Evolutionary conservation across 148 eudicot species (phyloP).

Genomic region (Rhododendron mucronatum): DNA sequence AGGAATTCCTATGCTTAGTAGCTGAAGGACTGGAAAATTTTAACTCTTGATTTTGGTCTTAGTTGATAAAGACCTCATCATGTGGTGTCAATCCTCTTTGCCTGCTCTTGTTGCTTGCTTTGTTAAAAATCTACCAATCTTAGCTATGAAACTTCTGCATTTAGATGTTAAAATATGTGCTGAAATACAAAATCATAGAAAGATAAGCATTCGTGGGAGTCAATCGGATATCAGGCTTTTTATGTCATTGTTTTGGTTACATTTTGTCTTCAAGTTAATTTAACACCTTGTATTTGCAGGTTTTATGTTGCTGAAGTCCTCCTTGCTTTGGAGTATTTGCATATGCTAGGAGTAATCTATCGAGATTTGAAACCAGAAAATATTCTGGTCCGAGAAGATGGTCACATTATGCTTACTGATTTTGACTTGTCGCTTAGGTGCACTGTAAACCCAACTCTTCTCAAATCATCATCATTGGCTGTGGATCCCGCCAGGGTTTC

Average conservation of each 20-base stretch:
- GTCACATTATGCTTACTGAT: slow-evolving; percentile 46
- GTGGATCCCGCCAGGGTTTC: neutral
- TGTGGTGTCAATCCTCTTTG: neutral
- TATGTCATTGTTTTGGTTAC: neutral
- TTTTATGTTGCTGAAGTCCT: slow-evolving; percentile 31
- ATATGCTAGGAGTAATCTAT: slow-evolving; percentile 45
- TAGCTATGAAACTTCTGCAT: neutral
- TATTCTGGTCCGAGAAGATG: slow-evolving; percentile 46
- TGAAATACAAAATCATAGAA: neutral
- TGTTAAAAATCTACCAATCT: neutral
- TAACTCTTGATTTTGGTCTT: neutral
- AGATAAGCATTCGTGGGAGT: neutral
- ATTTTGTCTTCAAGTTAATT: neutral
- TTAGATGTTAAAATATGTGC: neutral
- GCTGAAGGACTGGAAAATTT: neutral
- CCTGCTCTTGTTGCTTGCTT: neutral
- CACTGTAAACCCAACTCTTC: slow-evolving; percentile 32
- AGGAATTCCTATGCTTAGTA: neutral
- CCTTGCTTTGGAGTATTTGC: slow-evolving; percentile 42
- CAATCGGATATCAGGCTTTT: neutral
- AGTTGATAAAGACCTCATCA: neutral
- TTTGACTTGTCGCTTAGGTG: slow-evolving; percentile 43
- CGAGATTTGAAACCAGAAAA: slow-evolving; percentile 46
- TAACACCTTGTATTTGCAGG: slow-evolving; percentile 17
- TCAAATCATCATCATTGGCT: slow-evolving; percentile 24